A percentile compares a stretch with the other conserved stretches of the same genome.
These are phyloP conservation scores for Ceratopteris richardii DNA, from an alignment of 75 land plant genomes.

Conservation along the genomic window DNA sequence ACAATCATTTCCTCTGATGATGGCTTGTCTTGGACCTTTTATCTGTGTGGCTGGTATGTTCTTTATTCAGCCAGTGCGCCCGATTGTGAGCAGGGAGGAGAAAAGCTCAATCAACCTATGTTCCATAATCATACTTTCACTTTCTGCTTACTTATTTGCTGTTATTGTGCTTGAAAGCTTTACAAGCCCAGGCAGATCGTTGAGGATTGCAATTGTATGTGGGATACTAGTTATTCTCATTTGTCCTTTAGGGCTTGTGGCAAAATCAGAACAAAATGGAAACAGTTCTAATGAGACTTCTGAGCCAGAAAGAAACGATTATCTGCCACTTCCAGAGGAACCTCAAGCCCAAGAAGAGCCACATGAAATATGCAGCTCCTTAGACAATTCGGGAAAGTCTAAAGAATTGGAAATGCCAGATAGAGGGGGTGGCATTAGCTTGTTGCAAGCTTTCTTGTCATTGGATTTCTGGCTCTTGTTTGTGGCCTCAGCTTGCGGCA, in stretches of 20 bases:
- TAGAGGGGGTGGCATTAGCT: background rate
- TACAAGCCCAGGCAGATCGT: constrained; percentile 12
- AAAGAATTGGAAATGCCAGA: too few relatives aligned
- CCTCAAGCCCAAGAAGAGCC: constrained; percentile 3
- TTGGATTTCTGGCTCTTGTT: constrained; percentile 77
- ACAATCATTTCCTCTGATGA: constrained; percentile 49
- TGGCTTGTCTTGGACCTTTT: constrained; percentile 54
- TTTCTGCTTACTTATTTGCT: constrained; percentile 64
- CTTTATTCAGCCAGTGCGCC: constrained; percentile 29
- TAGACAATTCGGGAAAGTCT: background rate
- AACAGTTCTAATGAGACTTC: too few relatives aligned
- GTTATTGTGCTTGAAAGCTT: constrained; percentile 52
- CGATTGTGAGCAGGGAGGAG: constrained; percentile 8
- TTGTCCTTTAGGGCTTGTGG: constrained; percentile 36
- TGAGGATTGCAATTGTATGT: constrained; percentile 20
- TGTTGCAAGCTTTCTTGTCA: constrained; percentile 37
- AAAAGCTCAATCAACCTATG: constrained; percentile 43
- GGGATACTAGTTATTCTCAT: constrained; percentile 38
- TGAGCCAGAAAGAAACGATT: background rate
- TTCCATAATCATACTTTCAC: constrained; percentile 37
- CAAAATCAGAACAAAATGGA: constrained; percentile 14
- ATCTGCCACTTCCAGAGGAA: background rate
- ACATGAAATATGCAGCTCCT: background rate
- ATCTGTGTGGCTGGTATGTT: constrained; percentile 49
- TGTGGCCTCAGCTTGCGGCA: constrained; percentile 63